A percentile compares a stretch with the other conserved stretches of the same genome.
Evolutionary conservation across 1,284 basidiomycete species (phyloP).

Genomic region (Cutaneotrichosporon sp.): DNA sequence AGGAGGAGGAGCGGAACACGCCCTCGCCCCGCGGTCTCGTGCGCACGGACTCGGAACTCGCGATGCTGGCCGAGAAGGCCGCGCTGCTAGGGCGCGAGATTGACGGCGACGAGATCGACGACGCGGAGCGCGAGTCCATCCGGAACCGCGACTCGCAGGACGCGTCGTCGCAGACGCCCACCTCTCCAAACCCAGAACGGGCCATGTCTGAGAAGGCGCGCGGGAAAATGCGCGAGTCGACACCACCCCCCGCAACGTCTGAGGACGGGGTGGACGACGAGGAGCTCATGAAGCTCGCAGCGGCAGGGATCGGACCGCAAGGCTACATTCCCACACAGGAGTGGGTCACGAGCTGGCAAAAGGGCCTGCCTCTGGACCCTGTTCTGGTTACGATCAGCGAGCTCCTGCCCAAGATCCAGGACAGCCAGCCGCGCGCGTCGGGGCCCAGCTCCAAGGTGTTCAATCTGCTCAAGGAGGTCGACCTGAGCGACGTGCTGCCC

Average conservation of each 20-base stretch:
- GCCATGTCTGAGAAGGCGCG: constrained; percentile 71
- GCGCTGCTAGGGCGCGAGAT: constrained; percentile 35
- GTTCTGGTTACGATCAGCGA: constrained; percentile 80
- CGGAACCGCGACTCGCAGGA: constrained; percentile 2
- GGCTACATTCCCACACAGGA: constrained; percentile 89
- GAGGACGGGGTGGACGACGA: constrained; percentile 52
- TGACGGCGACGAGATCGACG: constrained; percentile 24
- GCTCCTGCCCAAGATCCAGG: constrained; percentile 77
- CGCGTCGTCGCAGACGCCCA: not conserved
- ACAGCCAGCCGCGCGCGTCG: constrained; percentile 56
- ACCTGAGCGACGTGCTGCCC: constrained; percentile 70
- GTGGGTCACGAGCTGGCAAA: constrained; percentile 64
- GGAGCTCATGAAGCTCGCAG: constrained; percentile 61
- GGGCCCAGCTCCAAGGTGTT: constrained; percentile 53
- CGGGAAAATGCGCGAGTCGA: constrained; percentile 69
- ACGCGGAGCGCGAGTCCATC: not conserved
- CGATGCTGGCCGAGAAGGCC: constrained; percentile 45
- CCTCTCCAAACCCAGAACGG: constrained; percentile 18
- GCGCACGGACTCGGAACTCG: constrained; percentile 40
- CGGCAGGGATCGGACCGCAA: constrained; percentile 68
- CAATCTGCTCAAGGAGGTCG: constrained; percentile 57
- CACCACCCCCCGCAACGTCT: constrained; percentile 1
- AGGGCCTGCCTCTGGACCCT: constrained; percentile 65
- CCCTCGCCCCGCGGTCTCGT: constrained; percentile 8
- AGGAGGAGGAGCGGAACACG: constrained; percentile 13